Base-by-base conservation (phyloP, 495 filamentous ascomycete species). In the Podospora appendiculata region DNA sequence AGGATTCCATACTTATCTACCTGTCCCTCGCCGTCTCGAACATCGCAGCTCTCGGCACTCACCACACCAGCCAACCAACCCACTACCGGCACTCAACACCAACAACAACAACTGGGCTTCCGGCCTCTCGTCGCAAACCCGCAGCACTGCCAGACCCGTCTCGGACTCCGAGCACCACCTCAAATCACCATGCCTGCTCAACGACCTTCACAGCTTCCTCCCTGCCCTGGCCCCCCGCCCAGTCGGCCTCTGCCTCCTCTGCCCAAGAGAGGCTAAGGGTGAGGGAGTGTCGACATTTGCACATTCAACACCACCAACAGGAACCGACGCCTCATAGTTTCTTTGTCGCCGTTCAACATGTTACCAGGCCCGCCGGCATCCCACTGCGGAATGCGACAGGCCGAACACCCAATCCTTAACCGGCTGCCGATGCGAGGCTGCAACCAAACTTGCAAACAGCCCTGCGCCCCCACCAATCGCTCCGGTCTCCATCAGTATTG, bases 191-290 rank as follows among this genome's bases (percentile, higher is more conserved):
- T 86, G 83, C 82, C 83, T 77, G 76, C 72, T 16, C 78, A 87
- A 71, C 81, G 81, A 62, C 79, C 84, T 48, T 81, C 81, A 61
- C 77, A 82, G 57, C 83, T 90, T 57, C 88, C 88, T 77, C 88
- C 88, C 58, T 90, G 86, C 80, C 88, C 88, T 4, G 88, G 88
- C 61, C 88, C 88, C 56, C 88, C 88, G 63, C 88, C 88, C 38
- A 88, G 83, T 72, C 80, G 88, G 53, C 88, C 88, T 72, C 84
- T 92, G 16, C 88, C 88, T 65, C 87, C 87, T 65, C 79, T 89
- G 38, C 87, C 87, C 62, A 87, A 87, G 75, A 81, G 85, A 68
- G 76, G 65, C 58, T 72, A 73, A 56, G 44, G 47, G 51, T 40
- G n/a, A 16, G 25, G 25, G 25, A 25, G 25, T 25, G 25, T 25